phyloP scores from a whole-genome alignment of 2,329 filamentous ascomycete species.

The Pseudogymnoascus sp. region DNA sequence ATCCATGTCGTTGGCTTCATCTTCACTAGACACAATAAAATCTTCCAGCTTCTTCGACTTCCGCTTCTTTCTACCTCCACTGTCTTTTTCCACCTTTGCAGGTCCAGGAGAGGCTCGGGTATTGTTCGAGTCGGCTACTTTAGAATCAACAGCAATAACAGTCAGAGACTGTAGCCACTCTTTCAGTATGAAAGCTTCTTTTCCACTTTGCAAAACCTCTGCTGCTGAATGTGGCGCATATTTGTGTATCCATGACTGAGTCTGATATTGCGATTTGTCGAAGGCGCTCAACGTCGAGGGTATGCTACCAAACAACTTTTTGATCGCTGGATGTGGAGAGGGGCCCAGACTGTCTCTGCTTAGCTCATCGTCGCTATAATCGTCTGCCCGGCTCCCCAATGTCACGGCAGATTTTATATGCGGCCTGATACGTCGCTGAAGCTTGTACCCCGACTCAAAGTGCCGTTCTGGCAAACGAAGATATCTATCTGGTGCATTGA shows the following conservation, averaged over 20 bases:
- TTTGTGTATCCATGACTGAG: conserved; percentile 69
- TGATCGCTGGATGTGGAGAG: conserved; percentile 49
- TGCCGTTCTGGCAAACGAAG: conserved; percentile 49
- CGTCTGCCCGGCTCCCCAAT: conserved; percentile 15
- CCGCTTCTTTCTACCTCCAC: conserved; percentile 56
- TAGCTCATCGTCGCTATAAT: conserved; percentile 33
- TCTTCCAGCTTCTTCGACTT: conserved; percentile 62
- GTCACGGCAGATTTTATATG: conserved; percentile 34
- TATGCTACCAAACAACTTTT: conserved; percentile 53
- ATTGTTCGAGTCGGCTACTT: conserved; percentile 29
- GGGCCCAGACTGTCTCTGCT: conserved; percentile 18
- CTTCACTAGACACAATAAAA: conserved; percentile 73
- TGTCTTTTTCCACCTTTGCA: conserved; percentile 28
- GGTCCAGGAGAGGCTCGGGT: conserved; percentile 14
- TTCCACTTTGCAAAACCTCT: conserved; percentile 69
- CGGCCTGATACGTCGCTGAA: conserved; percentile 42
- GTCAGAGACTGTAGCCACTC: conserved; percentile 75
- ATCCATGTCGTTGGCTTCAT: conserved; percentile 63
- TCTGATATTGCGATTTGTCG: conserved; percentile 71
- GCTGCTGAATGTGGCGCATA: conserved; percentile 65
- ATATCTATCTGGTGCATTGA: conserved; percentile 39
- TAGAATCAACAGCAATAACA: conserved; percentile 68
- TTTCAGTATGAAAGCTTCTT: conserved; percentile 62
- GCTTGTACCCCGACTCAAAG: conserved; percentile 50
- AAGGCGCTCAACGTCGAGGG: conserved; percentile 64